A percentile compares a stretch with the other conserved stretches of the same genome.
Evolutionary conservation across 805 yeast genomes (phyloP).

Genomic region (Sugiyamaella lignohabitans): DNA sequence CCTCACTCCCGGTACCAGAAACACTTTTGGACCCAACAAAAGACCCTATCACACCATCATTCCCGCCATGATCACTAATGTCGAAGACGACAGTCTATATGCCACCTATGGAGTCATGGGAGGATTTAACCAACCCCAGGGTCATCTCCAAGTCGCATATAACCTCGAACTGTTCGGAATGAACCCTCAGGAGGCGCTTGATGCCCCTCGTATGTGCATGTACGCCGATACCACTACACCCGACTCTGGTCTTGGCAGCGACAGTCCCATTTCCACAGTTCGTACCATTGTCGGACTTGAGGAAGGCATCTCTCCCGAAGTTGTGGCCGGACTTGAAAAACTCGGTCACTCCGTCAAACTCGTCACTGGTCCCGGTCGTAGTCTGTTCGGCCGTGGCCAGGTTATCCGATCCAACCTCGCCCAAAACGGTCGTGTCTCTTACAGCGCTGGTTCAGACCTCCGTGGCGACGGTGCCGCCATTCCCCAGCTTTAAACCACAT

Average conservation of each 20-base stretch:
- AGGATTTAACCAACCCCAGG: constrained; percentile 81
- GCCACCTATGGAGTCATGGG: constrained; percentile 83
- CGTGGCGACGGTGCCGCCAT: constrained; percentile 82
- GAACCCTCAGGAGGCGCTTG: constrained; percentile 67
- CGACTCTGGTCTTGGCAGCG: constrained; percentile 50
- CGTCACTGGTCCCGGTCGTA: constrained; percentile 34
- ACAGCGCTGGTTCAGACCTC: constrained; percentile 69
- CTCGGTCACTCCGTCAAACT: constrained; percentile 54
- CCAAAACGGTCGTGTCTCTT: constrained; percentile 40
- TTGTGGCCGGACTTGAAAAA: constrained; percentile 39
- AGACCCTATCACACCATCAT: constrained; percentile 79
- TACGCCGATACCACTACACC: constrained; percentile 46
- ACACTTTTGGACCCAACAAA: constrained; percentile 60
- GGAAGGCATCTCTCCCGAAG: constrained; percentile 49
- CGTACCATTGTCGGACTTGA: constrained; percentile 58
- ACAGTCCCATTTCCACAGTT: constrained; percentile 55
- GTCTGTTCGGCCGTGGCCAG: constrained; percentile 50
- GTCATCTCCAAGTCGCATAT: constrained; percentile 70
- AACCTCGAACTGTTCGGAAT: constrained; percentile 57
- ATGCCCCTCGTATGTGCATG: constrained; percentile 67
- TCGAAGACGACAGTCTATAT: constrained; percentile 36
- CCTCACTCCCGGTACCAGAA: constrained; percentile 48
- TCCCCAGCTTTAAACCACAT: constrained; percentile 36
- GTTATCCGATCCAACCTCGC: constrained; percentile 42
- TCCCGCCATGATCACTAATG: constrained; percentile 66